Base-by-base conservation (phyloP, 352 stramenopile genomes). In the Phytophthora aleatoria region DNA sequence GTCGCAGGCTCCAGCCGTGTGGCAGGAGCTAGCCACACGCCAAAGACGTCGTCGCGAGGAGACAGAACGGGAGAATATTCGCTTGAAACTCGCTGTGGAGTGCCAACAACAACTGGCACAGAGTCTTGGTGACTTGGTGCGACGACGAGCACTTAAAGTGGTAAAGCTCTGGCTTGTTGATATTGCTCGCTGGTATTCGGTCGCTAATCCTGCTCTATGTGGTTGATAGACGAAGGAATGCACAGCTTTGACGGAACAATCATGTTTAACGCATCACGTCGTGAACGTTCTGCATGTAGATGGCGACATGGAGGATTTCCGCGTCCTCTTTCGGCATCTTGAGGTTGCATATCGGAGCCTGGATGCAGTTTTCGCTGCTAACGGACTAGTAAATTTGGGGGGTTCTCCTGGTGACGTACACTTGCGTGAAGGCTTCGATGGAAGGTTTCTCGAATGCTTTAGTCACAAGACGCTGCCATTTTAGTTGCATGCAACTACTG, bases 401-500 rank as follows among this genome's bases (percentile, higher is more conserved):
- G 50, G 67, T 13, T 64, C 72, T 26, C 55, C 60, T 5, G 64
- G 56, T 13, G 61, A 77, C 13, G 69, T 75, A 5, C 69, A 74
- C 41, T 52, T 79, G 45, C 67, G 70, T n/a, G 68, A 79, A 64
- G 71, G 59, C 50, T 53, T 70, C n/a, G 47, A 75, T 30, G 72
- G 72, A 10, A 77, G 69, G 26, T 73, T 69, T 27, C 65, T 77
- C 28, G 72, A 79, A 51, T 61, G 69, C 27, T 76, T 79, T 16
- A 69, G 50, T 8, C 76, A 71, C 59, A 82, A 79, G 41, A 51
- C 74, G 41, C 50, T 85, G 36, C 76, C 76, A 3, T 85, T 85
- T 33, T 71, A 59, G 31, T 56, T 79, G 38, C 73, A 52, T 15
- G 64, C 61, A 27, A 62, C 68, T 1, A 70, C 58, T 0, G 57